Conservation (phyloP, 2,329 filamentous ascomycete genomes). For the Gnomoniopsis smithogilvyi region DNA sequence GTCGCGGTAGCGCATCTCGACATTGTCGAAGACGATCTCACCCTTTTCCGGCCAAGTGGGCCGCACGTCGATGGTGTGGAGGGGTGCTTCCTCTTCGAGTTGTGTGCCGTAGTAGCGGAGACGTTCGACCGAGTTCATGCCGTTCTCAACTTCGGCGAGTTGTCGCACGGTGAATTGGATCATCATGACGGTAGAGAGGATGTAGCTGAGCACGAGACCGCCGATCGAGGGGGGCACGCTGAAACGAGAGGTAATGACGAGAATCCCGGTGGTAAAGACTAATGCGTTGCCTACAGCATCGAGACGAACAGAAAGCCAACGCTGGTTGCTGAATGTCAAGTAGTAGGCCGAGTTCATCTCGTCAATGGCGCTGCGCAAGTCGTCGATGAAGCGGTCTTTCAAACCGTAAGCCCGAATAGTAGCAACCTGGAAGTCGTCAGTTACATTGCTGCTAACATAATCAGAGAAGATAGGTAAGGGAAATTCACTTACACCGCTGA, state of each 20-base stretch:
- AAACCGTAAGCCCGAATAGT: conserved; percentile 66
- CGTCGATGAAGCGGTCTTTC: conserved; percentile 51
- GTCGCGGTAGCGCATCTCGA: conserved; percentile 74
- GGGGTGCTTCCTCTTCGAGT: conserved; percentile 84
- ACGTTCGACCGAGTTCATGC: conserved; percentile 95
- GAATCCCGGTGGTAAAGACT: conserved; percentile 82
- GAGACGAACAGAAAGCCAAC: conserved; percentile 84
- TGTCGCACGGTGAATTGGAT: conserved; percentile 94
- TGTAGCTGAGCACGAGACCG: conserved; percentile 88
- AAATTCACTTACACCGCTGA: conserved; percentile 45
- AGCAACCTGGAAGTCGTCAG: conserved; percentile 23
- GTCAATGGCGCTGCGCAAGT: conserved; percentile 73
- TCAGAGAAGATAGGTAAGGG: neutral
- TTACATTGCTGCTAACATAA: too few species aligned
- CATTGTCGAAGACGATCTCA: conserved; percentile 72
- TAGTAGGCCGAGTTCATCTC: conserved; percentile 94
- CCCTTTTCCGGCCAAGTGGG: conserved; percentile 82
- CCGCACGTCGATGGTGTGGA: conserved; percentile 71
- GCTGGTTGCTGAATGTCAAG: conserved; percentile 90
- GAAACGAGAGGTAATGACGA: conserved; percentile 91
- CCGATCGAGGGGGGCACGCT: conserved; percentile 78
- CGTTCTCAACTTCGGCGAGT: conserved; percentile 92
- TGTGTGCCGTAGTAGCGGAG: conserved; percentile 84
- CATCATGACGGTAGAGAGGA: conserved; percentile 90
- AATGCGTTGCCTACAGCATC: conserved; percentile 81